Percentiles rank a stretch among this genome's conserved stretches.
phyloP scores from a whole-genome alignment of 2,329 filamentous ascomycete species.

The Cryphonectria radicalis region DNA sequence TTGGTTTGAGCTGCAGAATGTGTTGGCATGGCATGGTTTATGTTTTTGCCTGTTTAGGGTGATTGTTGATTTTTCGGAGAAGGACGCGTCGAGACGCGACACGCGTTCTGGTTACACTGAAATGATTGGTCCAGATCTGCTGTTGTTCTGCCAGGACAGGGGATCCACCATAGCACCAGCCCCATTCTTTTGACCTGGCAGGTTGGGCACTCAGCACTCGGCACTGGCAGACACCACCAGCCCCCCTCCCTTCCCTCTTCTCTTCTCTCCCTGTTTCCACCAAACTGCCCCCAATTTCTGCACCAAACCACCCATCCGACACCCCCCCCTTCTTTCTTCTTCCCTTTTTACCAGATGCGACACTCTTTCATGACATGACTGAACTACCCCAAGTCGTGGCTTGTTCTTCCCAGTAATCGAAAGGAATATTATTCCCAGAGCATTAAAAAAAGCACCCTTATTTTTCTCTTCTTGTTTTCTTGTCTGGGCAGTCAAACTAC shows the following conservation, averaged over 20 bases:
- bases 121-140: background rate
- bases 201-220: background rate
- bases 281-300: background rate
- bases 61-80: conserved; percentile 1
- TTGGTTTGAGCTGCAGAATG: background rate
- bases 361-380: background rate
- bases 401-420: background rate
- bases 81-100: conserved; percentile 11
- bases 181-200: background rate
- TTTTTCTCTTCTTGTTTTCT: background rate
- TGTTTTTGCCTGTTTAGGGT: background rate
- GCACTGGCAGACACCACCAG: background rate
- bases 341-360: background rate
- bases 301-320: background rate
- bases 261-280: background rate
- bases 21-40: background rate
- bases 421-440: background rate
- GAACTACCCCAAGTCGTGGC: background rate
- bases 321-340: background rate
- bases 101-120: background rate
- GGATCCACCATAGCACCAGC: background rate
- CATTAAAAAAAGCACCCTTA: background rate
- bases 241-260: background rate
- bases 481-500: background rate
- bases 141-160: background rate